Percentiles rank a stretch among this genome's conserved stretches.
Conservation (phyloP, 2,329 filamentous ascomycete species). For the Penicillium psychrosexuale region DNA sequence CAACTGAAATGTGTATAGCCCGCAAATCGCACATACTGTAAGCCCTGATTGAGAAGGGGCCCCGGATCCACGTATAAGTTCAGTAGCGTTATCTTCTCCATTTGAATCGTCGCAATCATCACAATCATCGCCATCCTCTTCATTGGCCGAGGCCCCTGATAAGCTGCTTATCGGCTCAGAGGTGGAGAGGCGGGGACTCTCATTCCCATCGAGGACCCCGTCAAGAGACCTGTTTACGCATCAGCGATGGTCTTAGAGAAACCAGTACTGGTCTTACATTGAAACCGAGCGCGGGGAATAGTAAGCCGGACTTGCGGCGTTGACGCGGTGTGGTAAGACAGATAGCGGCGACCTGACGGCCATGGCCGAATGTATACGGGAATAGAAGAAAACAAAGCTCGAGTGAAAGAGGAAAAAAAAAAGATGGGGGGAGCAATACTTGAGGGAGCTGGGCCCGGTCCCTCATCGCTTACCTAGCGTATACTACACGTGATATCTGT, state of each 20-base stretch:
- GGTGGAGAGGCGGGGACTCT: slow-evolving; percentile 5
- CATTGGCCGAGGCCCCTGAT: neutral
- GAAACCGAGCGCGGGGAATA: slow-evolving; percentile 14
- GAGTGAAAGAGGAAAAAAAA: slow-evolving; percentile 5
- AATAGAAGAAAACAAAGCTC: neutral
- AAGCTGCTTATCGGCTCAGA: slow-evolving; percentile 1
- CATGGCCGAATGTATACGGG: slow-evolving; percentile 19
- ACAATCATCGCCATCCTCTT: slow-evolving; percentile 1
- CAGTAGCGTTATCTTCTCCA: slow-evolving; percentile 1
- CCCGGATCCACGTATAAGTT: slow-evolving; percentile 1
- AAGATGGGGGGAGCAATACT: slow-evolving; percentile 1
- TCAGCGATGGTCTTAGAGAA: slow-evolving; percentile 3
- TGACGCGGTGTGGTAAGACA: slow-evolving; percentile 20
- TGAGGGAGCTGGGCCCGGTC: slow-evolving; percentile 1
- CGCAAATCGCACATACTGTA: slow-evolving; percentile 20
- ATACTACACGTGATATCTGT: slow-evolving; percentile 8
- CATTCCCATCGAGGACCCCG: slow-evolving; percentile 5
- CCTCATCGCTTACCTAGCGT: slow-evolving; percentile 10
- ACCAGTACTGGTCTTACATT: slow-evolving; percentile 19
- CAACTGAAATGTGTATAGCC: neutral
- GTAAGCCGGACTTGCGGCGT: slow-evolving; percentile 13
- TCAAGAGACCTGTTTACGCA: slow-evolving; percentile 16
- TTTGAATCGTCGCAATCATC: neutral
- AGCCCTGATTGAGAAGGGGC: slow-evolving; percentile 20
- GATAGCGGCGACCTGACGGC: slow-evolving; percentile 30